Percentiles rank a stretch among this genome's conserved stretches.
Evolutionary conservation across 2,329 filamentous ascomycete species (phyloP).

Genomic region (Apiospora pterosperma): DNA sequence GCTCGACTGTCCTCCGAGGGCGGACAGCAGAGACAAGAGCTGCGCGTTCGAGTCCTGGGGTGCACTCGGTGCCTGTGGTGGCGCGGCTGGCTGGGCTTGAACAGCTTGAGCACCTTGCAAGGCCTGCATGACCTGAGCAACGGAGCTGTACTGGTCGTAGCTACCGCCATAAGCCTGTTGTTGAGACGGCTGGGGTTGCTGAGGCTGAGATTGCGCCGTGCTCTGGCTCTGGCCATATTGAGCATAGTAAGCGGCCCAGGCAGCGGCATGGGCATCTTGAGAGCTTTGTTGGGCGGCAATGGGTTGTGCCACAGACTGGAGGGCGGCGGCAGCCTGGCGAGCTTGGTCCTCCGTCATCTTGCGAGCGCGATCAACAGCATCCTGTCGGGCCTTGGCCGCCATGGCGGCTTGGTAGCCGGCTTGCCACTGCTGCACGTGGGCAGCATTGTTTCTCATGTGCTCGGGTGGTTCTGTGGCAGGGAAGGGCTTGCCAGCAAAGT

Average conservation of each 20-base stretch:
- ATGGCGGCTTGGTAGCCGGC: slow-evolving; percentile 42
- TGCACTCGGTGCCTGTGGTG: slow-evolving; percentile 12
- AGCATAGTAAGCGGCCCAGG: slow-evolving; percentile 39
- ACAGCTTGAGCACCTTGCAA: slow-evolving; percentile 7
- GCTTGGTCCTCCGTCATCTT: slow-evolving; percentile 30
- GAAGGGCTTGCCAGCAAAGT: slow-evolving; percentile 42
- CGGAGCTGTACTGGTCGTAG: not conserved
- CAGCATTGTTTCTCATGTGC: slow-evolving; percentile 45
- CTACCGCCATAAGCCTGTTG: not conserved
- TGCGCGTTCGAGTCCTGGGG: slow-evolving; percentile 20
- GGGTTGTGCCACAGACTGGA: slow-evolving; percentile 14
- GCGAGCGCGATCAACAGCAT: slow-evolving; percentile 34
- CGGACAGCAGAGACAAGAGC: slow-evolving; percentile 22
- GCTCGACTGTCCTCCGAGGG: slow-evolving; percentile 14
- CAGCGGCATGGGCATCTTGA: slow-evolving; percentile 21
- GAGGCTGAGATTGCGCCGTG: slow-evolving; percentile 1
- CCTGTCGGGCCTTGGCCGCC: slow-evolving; percentile 34
- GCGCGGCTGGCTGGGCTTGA: slow-evolving; percentile 12
- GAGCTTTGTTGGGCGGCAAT: slow-evolving; percentile 14
- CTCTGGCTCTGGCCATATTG: slow-evolving; percentile 24
- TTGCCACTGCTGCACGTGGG: slow-evolving; percentile 51
- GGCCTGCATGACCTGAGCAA: not conserved
- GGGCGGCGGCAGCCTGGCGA: slow-evolving; percentile 19
- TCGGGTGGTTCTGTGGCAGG: slow-evolving; percentile 50
- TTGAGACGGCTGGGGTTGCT: not conserved